Evolutionary conservation across 2,329 filamentous ascomycete genomes (phyloP).

Genomic region (Teratosphaeria zuluensis): DNA sequence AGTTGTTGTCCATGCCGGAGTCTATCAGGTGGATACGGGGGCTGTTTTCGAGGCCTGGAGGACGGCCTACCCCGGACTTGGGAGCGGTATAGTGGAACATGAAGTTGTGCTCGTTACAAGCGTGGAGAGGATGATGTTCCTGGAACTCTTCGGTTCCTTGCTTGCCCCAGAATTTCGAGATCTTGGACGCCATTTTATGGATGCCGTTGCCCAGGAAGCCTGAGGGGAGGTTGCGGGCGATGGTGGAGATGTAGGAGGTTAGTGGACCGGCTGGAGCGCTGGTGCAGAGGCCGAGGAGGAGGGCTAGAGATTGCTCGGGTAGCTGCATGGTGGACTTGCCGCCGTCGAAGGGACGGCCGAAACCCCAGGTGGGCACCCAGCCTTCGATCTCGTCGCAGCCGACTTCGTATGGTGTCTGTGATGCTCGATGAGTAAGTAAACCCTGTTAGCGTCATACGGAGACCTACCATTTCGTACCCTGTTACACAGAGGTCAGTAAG

Average conservation of each 20-base stretch:
- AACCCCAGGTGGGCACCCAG: slow-evolving; percentile 28
- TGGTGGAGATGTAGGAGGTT: slow-evolving; percentile 24
- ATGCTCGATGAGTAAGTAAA: neutral
- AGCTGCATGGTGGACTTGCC: slow-evolving; percentile 23
- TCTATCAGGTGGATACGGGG: slow-evolving; percentile 28
- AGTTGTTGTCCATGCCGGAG: slow-evolving; percentile 28
- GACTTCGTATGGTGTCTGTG: slow-evolving; percentile 25
- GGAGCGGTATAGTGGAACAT: slow-evolving; percentile 21
- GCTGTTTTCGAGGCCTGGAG: slow-evolving; percentile 24
- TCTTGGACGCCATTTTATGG: slow-evolving; percentile 14
- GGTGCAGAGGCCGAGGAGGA: slow-evolving; percentile 24
- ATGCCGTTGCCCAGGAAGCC: slow-evolving; percentile 24
- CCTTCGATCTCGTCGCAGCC: slow-evolving; percentile 28
- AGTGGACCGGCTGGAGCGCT: slow-evolving; percentile 26
- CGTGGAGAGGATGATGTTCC: slow-evolving; percentile 27
- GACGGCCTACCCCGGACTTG: slow-evolving; percentile 11
- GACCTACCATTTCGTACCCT: neutral
- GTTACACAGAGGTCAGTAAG: neutral
- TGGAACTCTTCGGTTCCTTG: slow-evolving; percentile 25
- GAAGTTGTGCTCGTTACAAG: slow-evolving; percentile 27
- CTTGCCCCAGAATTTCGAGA: slow-evolving; percentile 25
- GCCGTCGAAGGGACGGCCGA: slow-evolving; percentile 25
- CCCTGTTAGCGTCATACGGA: slow-evolving; percentile 5
- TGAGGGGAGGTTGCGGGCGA: slow-evolving; percentile 22
- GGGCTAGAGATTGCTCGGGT: slow-evolving; percentile 26